These are phyloP conservation scores for Chlorencoelia australis DNA, from an alignment of 2,329 filamentous ascomycete species.

Conservation along the genomic window DNA sequence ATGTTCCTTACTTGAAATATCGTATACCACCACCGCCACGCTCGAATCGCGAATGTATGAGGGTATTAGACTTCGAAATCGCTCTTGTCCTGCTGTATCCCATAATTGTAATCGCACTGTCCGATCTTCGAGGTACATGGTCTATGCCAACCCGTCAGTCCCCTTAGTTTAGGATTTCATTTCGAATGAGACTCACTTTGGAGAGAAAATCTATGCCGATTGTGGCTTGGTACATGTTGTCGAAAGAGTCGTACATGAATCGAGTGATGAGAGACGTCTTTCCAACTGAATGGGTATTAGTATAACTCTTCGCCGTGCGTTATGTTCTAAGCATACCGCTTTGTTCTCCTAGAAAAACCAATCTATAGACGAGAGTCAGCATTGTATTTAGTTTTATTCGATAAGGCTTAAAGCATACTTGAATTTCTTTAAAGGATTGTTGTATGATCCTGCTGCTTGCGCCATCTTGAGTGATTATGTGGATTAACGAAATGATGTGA, in stretches of 20 bases:
- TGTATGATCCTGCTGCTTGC: constrained; percentile 78
- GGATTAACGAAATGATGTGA: no score
- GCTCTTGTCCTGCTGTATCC: constrained; percentile 96
- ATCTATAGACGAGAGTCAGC: constrained; percentile 49
- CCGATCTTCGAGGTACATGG: constrained; percentile 98
- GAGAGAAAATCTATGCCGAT: constrained; percentile 99
- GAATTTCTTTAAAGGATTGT: constrained; percentile 99
- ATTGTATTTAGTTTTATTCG: no score
- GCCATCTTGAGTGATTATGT: constrained; percentile 57
- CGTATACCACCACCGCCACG: constrained; percentile 97
- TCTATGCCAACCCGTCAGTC: constrained; percentile 41
- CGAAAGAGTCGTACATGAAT: constrained; percentile 99
- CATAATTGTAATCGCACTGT: constrained; percentile 95
- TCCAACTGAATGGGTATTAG: constrained; percentile 76
- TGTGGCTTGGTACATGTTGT: constrained; percentile 98
- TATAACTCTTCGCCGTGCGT: no score
- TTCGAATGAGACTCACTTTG: constrained; percentile 53
- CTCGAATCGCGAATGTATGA: constrained; percentile 98
- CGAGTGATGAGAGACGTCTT: constrained; percentile 98
- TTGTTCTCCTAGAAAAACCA: constrained; percentile 97
- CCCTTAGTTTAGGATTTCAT: constrained; percentile 1
- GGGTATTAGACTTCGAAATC: constrained; percentile 92
- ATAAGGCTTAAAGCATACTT: no score
- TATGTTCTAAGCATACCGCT: constrained; percentile 61
- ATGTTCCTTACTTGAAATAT: constrained; percentile 71